phyloP scores from a whole-genome alignment of 441 rosid species.

The Metrosideros polymorpha region DNA sequence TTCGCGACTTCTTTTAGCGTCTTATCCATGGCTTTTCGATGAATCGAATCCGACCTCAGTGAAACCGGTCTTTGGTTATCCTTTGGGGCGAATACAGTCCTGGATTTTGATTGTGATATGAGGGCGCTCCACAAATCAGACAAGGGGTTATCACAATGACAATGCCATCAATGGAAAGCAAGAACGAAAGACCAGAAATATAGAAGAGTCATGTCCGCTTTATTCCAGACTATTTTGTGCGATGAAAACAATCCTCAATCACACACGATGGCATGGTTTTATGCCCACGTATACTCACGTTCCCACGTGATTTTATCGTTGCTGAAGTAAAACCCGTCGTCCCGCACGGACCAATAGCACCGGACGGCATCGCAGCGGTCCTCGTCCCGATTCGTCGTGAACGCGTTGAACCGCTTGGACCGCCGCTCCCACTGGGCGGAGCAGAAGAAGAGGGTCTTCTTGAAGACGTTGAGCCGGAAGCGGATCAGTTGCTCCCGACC shows the following conservation, averaged over 20 bases:
- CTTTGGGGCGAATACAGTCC: neutral
- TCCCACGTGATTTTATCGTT: neutral
- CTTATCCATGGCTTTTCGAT: neutral
- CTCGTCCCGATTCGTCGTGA: neutral
- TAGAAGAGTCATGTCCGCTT: neutral
- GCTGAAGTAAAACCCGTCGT: neutral
- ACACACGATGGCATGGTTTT: neutral
- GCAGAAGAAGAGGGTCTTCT: neutral
- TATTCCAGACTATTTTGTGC: neutral
- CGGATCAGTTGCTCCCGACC: neutral
- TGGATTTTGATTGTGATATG: neutral
- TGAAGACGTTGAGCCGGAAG: neutral
- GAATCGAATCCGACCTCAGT: neutral
- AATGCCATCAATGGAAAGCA: neutral
- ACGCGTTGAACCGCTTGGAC: neutral
- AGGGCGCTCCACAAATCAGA: neutral
- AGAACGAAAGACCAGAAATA: neutral
- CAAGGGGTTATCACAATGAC: neutral
- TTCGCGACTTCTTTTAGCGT: neutral
- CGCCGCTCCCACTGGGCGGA: neutral
- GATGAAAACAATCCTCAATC: neutral
- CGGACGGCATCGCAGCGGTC: neutral
- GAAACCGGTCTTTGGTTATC: neutral
- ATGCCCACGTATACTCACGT: neutral
- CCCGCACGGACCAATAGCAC: neutral